Evolutionary conservation across 805 yeast species (phyloP).

Genomic region (Ogataea angusta): DNA sequence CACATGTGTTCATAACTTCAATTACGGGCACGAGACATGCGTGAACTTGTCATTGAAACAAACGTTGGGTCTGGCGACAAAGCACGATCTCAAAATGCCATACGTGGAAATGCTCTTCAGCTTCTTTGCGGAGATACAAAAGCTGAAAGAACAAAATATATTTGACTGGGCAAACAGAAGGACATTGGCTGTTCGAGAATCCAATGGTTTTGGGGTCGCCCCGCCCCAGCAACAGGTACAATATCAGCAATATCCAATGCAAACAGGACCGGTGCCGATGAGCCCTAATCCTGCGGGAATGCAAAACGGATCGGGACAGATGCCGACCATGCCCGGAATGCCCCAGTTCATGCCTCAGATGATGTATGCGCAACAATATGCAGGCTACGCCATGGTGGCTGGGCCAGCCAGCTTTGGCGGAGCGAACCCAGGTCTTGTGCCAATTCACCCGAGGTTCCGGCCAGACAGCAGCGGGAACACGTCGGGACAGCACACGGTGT

Average conservation of each 20-base stretch:
- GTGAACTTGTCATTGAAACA: slow-evolving; percentile 22
- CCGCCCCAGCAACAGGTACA: slow-evolving; percentile 5
- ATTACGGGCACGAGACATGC: slow-evolving; percentile 16
- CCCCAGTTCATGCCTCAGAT: slow-evolving; percentile 6
- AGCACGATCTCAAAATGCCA: slow-evolving; percentile 17
- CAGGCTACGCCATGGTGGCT: slow-evolving; percentile 11
- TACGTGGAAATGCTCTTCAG: slow-evolving; percentile 23
- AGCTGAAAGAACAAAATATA: slow-evolving; percentile 10
- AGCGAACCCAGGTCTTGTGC: slow-evolving; percentile 5
- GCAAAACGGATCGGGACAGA: background rate
- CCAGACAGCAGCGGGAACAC: slow-evolving; percentile 10
- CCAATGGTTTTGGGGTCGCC: background rate
- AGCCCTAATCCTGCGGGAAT: background rate
- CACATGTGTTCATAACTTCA: slow-evolving; percentile 22
- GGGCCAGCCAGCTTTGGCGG: slow-evolving; percentile 3
- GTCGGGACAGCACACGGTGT: slow-evolving; percentile 14
- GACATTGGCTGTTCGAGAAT: slow-evolving; percentile 1
- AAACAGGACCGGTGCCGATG: background rate
- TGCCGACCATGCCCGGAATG: slow-evolving; percentile 4
- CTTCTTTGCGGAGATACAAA: slow-evolving; percentile 21
- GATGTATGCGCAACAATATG: slow-evolving; percentile 7
- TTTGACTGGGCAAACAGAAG: slow-evolving; percentile 23
- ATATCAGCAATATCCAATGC: slow-evolving; percentile 8
- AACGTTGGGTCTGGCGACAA: slow-evolving; percentile 14
- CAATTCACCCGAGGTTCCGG: slow-evolving; percentile 21